Base-by-base conservation (phyloP, 495 filamentous ascomycete genomes). In the Viridothelium virens region DNA sequence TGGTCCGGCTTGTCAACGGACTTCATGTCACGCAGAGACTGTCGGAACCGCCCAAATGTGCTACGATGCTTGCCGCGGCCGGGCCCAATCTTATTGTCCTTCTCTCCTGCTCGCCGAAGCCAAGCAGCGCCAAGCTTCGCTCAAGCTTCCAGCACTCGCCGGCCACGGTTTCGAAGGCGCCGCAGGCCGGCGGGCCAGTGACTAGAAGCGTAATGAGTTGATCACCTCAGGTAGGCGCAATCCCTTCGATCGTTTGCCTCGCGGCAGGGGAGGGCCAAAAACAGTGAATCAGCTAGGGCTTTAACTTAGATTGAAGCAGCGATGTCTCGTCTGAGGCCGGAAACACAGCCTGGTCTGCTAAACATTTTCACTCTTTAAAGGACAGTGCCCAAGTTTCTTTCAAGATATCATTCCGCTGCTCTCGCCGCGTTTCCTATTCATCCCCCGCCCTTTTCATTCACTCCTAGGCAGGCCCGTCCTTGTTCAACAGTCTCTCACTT, bases 361-460 rank as follows among this genome's bases (percentile, higher is more conserved):
- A 59, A 59, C 53, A 59, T 59, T 59, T 31, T 34, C 53, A 36
- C 36, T 59, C 53, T 59, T 59, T 59, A 59, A 59, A 59, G 18
- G 31, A 59, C 11, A 9, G 6, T 59, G 18, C 6, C 53, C 53
- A 59, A 31, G 33, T 59, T 59, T 14, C 31, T 36, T 36, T 7
- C 53, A 33, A 59, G 18, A 6, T 9, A 33, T 59, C 53, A 59
- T 59, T 36, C 25, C 36, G 53, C 53, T 18, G 53, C 31, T 14
- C 41, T 44, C 41, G 53, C 18, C 18, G 33, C 31, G 11, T 59
- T 36, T 59, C 53, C 14, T 59, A 14, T 5, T 53, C 18, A 9
- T n/a, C 53, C 53, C 53, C 53, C 25, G 5, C 53, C 53, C 14
- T 36, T 36, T 36, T 7, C 48, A 53, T 59, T 59, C 31, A 33